Evolutionary conservation across 768 basidiomycete genomes (phyloP), one percentile per base, ranked within the genome.

Genomic region (Termitomyces sp.): DNA sequence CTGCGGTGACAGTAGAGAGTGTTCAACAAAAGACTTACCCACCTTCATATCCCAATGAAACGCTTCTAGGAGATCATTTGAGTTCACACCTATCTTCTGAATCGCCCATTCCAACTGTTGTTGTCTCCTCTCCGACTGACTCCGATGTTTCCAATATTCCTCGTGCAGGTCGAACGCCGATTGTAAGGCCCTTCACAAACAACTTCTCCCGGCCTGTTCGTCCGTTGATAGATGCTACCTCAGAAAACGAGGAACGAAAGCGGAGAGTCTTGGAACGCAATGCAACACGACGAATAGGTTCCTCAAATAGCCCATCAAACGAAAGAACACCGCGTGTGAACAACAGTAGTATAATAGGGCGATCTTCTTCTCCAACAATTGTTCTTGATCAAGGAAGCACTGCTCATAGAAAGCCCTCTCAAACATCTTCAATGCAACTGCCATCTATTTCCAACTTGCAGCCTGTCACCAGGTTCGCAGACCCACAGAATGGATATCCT

Each of bases 171-270:
- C 76, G 79, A 22, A 72, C 74, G 46, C 79, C 80, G 7, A 75
- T 82, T 36, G 69, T 76, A 46, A 68, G 66, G 47, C 74, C 76
- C n/a, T 72, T 76, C 5, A 74, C 74, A 14, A 67, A 78, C 31
- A 89, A 88, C 65, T 88, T 85, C 64, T 88, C 88, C 24, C 74
- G 86, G 49, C 86, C 87, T 46, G 77, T 80, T 53, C 79, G 81
- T 22, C 77, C 79, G 18, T 69, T 69, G 70, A 51, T 59, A 68
- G 34, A 67, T 68, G 61, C 64, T 66, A 71, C 71, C 20, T 63
- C 67, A 7, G 69, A 74, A 58, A 73, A 72, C 59, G 72, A 75
- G 47, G 76, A 79, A 55, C 75, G 74, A 60, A 81, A 81, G 63
- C 68, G 72, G 41, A 72, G 71, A 50, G 81, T 82, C 9, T 71